Evolutionary conservation across 2,329 filamentous ascomycete genomes (phyloP).

Genomic region (Trichophyton rubrum): DNA sequence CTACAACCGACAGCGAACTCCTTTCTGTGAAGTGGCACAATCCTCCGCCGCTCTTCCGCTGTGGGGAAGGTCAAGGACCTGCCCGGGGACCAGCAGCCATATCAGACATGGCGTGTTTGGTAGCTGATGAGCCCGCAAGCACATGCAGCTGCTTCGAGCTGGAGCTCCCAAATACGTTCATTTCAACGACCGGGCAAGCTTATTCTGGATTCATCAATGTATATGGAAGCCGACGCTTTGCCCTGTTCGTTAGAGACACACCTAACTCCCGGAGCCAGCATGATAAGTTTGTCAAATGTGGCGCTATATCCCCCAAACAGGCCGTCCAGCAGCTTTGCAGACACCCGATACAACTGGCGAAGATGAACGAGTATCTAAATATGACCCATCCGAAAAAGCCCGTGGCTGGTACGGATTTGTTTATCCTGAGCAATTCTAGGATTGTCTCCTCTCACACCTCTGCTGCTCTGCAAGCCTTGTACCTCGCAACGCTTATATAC

Average conservation of each 20-base stretch:
- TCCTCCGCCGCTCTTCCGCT: not conserved
- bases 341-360: not conserved
- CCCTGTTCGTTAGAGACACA: not conserved
- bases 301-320: not conserved
- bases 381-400: not conserved
- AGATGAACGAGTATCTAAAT: not conserved
- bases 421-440: not conserved
- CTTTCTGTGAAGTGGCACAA: not conserved
- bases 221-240: not conserved
- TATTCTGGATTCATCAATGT: not conserved
- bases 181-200: too few relatives aligned
- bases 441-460: not conserved
- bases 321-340: not conserved
- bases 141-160: not conserved
- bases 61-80: not conserved
- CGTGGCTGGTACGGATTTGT: not conserved
- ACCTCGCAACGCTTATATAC: not conserved
- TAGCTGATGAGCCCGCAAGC: too few relatives aligned
- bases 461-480: not conserved
- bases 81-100: not conserved
- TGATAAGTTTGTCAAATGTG: not conserved
- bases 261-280: too few relatives aligned
- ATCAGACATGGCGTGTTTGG: not conserved
- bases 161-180: too few relatives aligned
- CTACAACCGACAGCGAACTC: not conserved